phyloP scores from a whole-genome alignment of 2,329 filamentous ascomycete species.

The Helotiales sp. region DNA sequence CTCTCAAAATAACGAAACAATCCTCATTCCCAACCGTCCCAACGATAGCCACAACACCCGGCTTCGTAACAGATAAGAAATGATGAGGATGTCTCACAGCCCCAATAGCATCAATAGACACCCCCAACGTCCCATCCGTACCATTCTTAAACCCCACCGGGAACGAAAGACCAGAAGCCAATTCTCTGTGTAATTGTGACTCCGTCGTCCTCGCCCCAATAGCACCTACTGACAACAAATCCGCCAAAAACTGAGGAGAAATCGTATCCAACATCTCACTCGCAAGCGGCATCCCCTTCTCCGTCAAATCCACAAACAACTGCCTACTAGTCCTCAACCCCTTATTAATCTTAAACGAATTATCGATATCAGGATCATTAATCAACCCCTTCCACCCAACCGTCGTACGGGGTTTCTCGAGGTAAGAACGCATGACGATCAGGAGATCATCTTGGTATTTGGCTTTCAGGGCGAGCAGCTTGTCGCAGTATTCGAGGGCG shows the following conservation, averaged over 20 bases:
- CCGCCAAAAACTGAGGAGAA: conserved; percentile 93
- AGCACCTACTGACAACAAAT: conserved; percentile 87
- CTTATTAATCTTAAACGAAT: conserved; percentile 99
- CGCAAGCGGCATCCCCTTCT: conserved; percentile 91
- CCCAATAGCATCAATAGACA: conserved; percentile 94
- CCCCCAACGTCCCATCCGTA: conserved; percentile 84
- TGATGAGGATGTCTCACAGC: conserved; percentile 90
- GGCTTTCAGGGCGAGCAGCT: conserved; percentile 76
- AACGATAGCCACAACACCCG: conserved; percentile 90
- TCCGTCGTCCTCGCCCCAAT: conserved; percentile 97
- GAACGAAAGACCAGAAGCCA: conserved; percentile 92
- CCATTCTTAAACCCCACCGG: conserved; percentile 99
- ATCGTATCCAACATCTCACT: conserved; percentile 99
- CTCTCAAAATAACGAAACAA: conserved; percentile 93
- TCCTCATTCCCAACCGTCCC: conserved; percentile 94
- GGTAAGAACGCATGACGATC: conserved; percentile 96
- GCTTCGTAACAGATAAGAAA: conserved; percentile 97
- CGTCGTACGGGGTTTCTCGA: conserved; percentile 97
- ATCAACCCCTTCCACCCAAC: conserved; percentile 99
- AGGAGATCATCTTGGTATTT: conserved; percentile 88
- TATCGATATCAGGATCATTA: conserved; percentile 98
- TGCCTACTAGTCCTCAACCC: conserved; percentile 83
- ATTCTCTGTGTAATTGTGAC: conserved; percentile 90
- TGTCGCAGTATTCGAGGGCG: conserved; percentile 89
- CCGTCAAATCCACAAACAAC: conserved; percentile 89